Percentiles rank a stretch among this genome's conserved stretches.
Evolutionary conservation across 2,329 filamentous ascomycete genomes (phyloP).

Genomic region (Nectriaceae sp.): DNA sequence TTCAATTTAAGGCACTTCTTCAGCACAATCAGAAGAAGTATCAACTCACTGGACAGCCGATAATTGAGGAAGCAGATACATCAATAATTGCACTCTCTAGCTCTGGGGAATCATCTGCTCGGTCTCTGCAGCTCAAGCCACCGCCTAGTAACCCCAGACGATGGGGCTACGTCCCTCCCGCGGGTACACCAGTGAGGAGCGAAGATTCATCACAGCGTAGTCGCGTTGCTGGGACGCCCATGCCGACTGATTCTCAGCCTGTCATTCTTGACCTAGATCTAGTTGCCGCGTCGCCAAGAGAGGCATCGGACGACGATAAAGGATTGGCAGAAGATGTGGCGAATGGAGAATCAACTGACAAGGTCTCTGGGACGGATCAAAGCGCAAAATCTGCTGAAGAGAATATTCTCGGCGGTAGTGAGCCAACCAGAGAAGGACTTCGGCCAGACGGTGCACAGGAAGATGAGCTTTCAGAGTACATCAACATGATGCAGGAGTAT

Average conservation of each 20-base stretch:
- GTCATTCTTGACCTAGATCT: conserved; percentile 25
- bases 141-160: conserved; percentile 38
- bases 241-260: conserved; percentile 25
- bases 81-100: conserved; percentile 3
- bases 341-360: background rate
- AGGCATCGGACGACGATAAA: background rate
- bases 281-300: conserved; percentile 4
- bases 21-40: conserved; percentile 63
- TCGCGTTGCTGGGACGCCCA: conserved; percentile 18
- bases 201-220: conserved; percentile 33
- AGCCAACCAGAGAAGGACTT: too few relatives aligned
- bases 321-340: background rate
- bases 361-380: too few relatives aligned
- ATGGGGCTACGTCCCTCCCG: conserved; percentile 40
- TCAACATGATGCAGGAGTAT: conserved; percentile 61
- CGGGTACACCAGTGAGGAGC: conserved; percentile 39
- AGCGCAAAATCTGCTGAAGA: too few relatives aligned
- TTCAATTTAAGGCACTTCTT: conserved; percentile 58
- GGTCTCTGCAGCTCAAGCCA: conserved; percentile 53
- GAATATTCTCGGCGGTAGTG: too few relatives aligned
- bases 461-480: conserved; percentile 66
- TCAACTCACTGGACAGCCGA: conserved; percentile 52
- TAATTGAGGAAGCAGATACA: background rate
- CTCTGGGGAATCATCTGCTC: conserved; percentile 24
- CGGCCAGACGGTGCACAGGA: too few relatives aligned